A percentile compares a stretch with the other conserved stretches of the same genome.
These are phyloP conservation scores for Verticillium nonalfalfae DNA, from an alignment of 2,329 filamentous ascomycete genomes.

Conservation along the genomic window DNA sequence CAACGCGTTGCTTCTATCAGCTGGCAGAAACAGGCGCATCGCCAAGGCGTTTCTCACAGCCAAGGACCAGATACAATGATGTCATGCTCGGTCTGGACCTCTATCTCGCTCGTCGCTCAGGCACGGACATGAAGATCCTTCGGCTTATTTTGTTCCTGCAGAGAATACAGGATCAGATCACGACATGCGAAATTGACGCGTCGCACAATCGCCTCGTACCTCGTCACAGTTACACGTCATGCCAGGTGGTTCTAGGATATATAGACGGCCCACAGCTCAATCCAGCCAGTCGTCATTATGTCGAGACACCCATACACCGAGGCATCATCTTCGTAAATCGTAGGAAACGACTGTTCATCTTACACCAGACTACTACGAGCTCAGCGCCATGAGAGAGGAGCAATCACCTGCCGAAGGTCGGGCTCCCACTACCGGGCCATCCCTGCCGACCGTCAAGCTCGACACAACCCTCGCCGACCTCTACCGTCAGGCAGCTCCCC, in stretches of 20 bases:
- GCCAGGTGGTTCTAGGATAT: neutral
- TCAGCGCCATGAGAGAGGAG: neutral
- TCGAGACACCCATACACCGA: too few species aligned
- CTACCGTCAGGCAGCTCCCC: conserved; percentile 18
- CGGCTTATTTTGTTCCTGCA: neutral
- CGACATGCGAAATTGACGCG: neutral
- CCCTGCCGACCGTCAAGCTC: conserved; percentile 22
- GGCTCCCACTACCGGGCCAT: neutral
- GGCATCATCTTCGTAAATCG: neutral
- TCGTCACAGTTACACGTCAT: neutral
- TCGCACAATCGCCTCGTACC: neutral
- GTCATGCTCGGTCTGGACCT: neutral
- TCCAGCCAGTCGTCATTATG: too few species aligned
- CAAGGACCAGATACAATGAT: neutral
- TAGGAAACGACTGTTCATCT: too few species aligned
- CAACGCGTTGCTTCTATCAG: too few species aligned
- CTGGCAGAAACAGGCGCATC: neutral
- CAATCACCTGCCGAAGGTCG: neutral
- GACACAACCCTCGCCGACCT: conserved; percentile 27
- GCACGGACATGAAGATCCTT: neutral
- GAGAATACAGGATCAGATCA: neutral
- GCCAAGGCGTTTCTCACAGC: neutral
- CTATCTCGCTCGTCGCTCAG: neutral
- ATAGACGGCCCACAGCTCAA: neutral
- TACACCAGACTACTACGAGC: too few species aligned